Base-by-base conservation (phyloP, 1,284 basidiomycete species). In the Ustilago bromivora region DNA sequence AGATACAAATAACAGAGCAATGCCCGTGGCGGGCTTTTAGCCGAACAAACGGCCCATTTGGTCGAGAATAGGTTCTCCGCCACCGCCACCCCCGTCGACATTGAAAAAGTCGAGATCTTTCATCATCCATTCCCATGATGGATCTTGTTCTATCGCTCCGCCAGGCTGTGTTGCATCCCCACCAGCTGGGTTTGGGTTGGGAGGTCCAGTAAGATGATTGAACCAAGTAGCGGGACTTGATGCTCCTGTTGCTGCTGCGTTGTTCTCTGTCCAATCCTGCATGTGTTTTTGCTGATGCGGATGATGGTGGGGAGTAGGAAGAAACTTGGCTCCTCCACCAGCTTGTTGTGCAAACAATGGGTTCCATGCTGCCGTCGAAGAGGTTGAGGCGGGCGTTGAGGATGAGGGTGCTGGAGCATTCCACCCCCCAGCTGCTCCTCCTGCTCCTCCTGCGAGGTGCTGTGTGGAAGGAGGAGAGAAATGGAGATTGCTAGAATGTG, bases 121-220 rank as follows among this genome's bases (percentile, higher is more conserved):
- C 71, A 77, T 75, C 75, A 77, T 74, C 71, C 75, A 77, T 32
- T 73, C 64, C 75, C 75, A 73, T 17, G 47, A 47, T 15, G 57
- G 64, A 36, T 75, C 71, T 23, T 59, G 17, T 46, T 69, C 51
- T 28, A 62, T 4, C 28, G n/a, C 62, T 13, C 13, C 36, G 11
- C 58, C 36, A 12, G 23, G 23, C 32, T 8, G 28, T 28, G 3
- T 11, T 23, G 31, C 35, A 1, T 9, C 34, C 12, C 41, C 13
- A 0, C 4, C n/a, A n/a, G 43, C 38, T 6, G 49, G 17, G 40
- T 41, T 57, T 31, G 15, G 32, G 10, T 19, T 56, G 36, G n/a
- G n/a, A 28, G 8, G n/a, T 11, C 38, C 3, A 40, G n/a, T 52
- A 28, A 56, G 10, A 15, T 57, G 56, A 31, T 57, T 57, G 53